A percentile compares a stretch with the other conserved stretches of the same genome.
Evolutionary conservation across 306 rosid genomes (phyloP).

Genomic region (Alnus glutinosa): DNA sequence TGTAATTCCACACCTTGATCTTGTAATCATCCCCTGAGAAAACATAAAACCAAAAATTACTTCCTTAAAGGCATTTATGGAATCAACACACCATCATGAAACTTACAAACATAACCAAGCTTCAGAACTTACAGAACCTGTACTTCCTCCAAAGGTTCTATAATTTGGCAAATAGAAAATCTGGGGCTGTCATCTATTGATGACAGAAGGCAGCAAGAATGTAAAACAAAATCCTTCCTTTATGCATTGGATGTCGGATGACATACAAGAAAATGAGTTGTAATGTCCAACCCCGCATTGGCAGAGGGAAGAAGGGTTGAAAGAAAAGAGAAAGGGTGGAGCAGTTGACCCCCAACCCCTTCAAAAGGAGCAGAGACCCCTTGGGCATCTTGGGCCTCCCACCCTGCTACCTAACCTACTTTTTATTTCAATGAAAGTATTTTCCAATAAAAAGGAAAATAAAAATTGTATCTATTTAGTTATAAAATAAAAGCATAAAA

Average conservation of each 20-base stretch:
- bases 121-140: no score
- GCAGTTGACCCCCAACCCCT: no score
- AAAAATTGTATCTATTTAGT: not conserved
- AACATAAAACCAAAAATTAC: constrained; percentile 6
- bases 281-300: not conserved
- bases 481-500: not conserved
- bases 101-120: not conserved
- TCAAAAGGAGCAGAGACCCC: no score
- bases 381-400: no score
- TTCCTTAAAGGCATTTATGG: not conserved
- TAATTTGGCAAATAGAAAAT: not conserved
- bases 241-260: no score
- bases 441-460: no score
- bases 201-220: not conserved
- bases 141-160: not conserved
- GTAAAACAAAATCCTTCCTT: not conserved
- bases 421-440: no score
- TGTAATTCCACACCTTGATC: constrained; percentile 98
- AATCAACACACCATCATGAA: constrained; percentile 2
- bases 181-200: not conserved
- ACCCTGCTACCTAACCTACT: no score
- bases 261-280: not conserved
- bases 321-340: no score
- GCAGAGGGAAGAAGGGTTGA: not conserved
- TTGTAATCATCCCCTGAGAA: constrained; percentile 93